Conservation (phyloP, 306 rosid species). For the Acacia crassicarpa region DNA sequence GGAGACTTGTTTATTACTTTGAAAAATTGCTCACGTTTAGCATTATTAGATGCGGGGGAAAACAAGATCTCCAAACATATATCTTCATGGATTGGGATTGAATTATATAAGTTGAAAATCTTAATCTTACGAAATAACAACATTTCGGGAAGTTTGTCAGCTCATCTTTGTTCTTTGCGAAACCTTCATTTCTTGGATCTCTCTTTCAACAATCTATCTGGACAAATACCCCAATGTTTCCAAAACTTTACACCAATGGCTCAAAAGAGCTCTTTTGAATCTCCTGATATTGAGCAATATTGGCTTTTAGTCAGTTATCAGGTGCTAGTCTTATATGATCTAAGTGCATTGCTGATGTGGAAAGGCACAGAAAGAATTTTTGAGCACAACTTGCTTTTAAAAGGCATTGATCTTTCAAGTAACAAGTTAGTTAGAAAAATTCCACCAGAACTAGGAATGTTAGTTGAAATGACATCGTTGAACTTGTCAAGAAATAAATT, state of each 20-base stretch:
- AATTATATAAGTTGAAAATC: background rate
- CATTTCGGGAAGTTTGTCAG: background rate
- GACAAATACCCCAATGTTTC: background rate
- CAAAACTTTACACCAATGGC: background rate
- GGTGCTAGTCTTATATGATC: too few species aligned
- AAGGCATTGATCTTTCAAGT: background rate
- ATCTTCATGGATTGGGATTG: background rate
- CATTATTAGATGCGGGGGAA: constrained; percentile 1
- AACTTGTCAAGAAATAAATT: constrained; percentile 33
- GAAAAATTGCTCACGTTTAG: background rate
- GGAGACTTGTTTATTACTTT: background rate
- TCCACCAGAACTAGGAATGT: background rate
- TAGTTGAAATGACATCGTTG: constrained; percentile 3
- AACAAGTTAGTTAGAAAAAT: background rate
- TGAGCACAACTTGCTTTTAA: background rate
- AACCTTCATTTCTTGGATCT: background rate
- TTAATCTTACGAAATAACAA: background rate
- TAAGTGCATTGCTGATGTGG: constrained; percentile 3
- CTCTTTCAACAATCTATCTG: background rate
- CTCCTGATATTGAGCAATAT: too few species aligned
- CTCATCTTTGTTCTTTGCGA: background rate
- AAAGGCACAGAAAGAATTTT: constrained; percentile 7
- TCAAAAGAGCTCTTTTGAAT: background rate
- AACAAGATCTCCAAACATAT: background rate
- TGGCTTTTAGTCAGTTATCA: too few species aligned